phyloP scores from a whole-genome alignment of 176 grass and related monocot genomes.

The Stipa capillata region DNA sequence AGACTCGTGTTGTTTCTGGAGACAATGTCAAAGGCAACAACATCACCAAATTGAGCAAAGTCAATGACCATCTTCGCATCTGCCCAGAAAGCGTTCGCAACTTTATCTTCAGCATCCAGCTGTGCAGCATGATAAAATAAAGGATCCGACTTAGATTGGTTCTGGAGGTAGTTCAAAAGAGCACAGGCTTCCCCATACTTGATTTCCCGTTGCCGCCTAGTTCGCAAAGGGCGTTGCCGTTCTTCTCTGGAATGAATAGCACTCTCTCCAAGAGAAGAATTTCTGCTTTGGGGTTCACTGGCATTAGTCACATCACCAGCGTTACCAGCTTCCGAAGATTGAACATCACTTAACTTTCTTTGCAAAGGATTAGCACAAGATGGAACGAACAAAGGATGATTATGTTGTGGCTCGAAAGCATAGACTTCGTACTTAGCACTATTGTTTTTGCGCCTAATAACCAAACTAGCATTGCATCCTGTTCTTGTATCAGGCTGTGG shows the following conservation, averaged over 20 bases:
- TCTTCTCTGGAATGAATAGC: background rate
- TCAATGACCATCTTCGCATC: conserved; percentile 51
- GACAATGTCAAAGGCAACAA: conserved; percentile 35
- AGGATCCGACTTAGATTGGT: conserved; percentile 26
- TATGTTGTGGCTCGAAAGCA: conserved; percentile 41
- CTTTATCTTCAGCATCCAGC: conserved; percentile 54
- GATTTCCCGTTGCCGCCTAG: conserved; percentile 26
- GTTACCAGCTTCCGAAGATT: conserved; percentile 7
- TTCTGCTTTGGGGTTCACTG: background rate
- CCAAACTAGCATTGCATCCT: conserved; percentile 51
- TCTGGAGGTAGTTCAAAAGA: conserved; percentile 35
- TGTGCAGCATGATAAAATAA: conserved; percentile 49
- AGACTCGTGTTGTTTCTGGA: conserved; percentile 19
- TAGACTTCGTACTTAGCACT: conserved; percentile 36
- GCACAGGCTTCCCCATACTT: conserved; percentile 33
- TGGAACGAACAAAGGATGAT: conserved; percentile 33
- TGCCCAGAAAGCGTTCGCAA: conserved; percentile 51
- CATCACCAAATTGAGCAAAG: conserved; percentile 52
- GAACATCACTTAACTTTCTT: conserved; percentile 24
- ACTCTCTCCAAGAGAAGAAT: background rate
- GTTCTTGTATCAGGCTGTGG: conserved; percentile 49
- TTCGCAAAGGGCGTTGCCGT: conserved; percentile 10
- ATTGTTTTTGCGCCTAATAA: conserved; percentile 32
- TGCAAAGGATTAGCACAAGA: conserved; percentile 41
- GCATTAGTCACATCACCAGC: background rate